These are phyloP conservation scores for Monosporascus sp. DNA, from an alignment of 2,329 filamentous ascomycete species.

Conservation along the genomic window DNA sequence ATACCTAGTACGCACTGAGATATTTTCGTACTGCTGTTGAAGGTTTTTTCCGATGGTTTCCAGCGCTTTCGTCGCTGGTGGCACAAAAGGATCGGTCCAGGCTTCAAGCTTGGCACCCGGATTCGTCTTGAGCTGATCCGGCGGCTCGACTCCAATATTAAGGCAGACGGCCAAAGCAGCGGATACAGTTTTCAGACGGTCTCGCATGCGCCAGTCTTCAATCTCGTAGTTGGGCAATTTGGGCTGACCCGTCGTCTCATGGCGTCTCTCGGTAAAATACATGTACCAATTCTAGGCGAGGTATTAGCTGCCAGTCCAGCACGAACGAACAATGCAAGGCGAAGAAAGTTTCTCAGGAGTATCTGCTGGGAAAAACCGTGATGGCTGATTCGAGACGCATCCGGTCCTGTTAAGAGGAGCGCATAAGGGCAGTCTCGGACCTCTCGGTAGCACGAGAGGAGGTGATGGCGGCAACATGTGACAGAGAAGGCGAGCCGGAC, in stretches of 20 bases:
- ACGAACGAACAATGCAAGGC: not conserved
- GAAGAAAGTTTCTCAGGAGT: no score
- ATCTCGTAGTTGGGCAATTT: conserved; percentile 61
- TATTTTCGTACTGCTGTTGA: conserved; percentile 93
- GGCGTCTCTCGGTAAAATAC: conserved; percentile 98
- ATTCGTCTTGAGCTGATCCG: conserved; percentile 92
- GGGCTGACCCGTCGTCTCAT: conserved; percentile 88
- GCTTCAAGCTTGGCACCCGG: conserved; percentile 92
- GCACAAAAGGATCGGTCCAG: conserved; percentile 87
- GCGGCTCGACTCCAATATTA: conserved; percentile 95
- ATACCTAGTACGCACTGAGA: conserved; percentile 92
- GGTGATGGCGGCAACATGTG: not conserved
- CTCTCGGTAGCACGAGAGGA: conserved; percentile 1
- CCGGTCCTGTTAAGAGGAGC: no score
- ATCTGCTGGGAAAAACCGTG: no score
- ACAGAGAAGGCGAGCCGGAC: conserved; percentile 3
- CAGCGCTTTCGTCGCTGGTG: conserved; percentile 75
- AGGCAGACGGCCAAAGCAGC: conserved; percentile 90
- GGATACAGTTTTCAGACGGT: conserved; percentile 92
- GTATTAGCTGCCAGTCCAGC: conserved; percentile 8
- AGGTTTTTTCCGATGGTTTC: conserved; percentile 93
- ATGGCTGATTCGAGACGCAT: no score
- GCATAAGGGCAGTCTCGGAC: no score
- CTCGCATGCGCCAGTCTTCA: conserved; percentile 96
- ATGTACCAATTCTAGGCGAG: conserved; percentile 87